These are phyloP conservation scores for Besnoitia besnoiti DNA, from an alignment of 169 alveolate genomes.

Conservation along the genomic window DNA sequence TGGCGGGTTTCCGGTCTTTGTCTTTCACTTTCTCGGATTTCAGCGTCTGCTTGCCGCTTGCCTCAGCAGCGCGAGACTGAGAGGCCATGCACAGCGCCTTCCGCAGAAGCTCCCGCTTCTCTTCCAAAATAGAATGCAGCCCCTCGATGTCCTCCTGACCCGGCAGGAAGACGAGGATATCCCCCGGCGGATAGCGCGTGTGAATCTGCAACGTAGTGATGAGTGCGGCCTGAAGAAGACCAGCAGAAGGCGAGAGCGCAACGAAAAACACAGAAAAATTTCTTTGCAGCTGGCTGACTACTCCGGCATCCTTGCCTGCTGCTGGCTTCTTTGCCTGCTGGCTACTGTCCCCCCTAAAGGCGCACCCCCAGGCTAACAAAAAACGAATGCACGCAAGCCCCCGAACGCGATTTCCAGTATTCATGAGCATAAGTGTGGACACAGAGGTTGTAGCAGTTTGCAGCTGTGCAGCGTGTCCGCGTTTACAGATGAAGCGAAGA, in stretches of 20 bases:
- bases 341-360: no score
- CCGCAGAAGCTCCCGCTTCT: conserved; percentile 92
- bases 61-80: no score
- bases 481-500: no score
- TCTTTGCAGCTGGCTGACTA: background rate
- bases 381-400: no score
- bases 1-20: background rate
- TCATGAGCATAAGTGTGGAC: no score
- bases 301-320: background rate
- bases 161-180: conserved; percentile 96
- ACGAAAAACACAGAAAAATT: background rate
- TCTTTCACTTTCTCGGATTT: no score
- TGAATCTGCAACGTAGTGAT: conserved; percentile 97
- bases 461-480: no score
- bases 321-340: no score
- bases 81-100: conserved; percentile 96
- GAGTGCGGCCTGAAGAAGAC: conserved; percentile 88
- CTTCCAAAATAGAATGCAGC: conserved; percentile 80
- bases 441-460: no score
- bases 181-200: conserved; percentile 96
- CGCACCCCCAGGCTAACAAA: no score
- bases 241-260: background rate
- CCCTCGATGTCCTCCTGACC: conserved; percentile 99
- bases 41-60: no score
- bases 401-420: no score